phyloP scores from a whole-genome alignment of 129 eudicot genomes.

The Chrysanthemum lavandulifolium region DNA sequence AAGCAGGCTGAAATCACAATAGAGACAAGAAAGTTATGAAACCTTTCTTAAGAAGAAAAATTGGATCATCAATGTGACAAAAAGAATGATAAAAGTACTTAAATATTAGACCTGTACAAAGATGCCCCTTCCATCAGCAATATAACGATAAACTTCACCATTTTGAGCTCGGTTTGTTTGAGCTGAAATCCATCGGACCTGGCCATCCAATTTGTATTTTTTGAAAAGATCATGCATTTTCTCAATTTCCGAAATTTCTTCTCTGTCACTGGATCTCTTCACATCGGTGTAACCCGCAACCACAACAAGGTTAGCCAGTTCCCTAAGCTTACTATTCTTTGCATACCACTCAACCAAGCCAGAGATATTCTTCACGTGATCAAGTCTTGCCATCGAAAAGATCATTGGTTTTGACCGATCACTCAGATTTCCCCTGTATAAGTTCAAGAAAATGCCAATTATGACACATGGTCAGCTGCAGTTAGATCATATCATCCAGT shows the following conservation, averaged over 20 bases:
- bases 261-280: constrained; percentile 81
- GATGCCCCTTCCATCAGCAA: constrained; percentile 79
- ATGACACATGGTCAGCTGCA: neutral
- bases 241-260: constrained; percentile 87
- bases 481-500: too few relatives aligned
- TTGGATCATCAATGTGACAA: neutral
- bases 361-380: constrained; percentile 84
- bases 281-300: constrained; percentile 86
- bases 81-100: neutral
- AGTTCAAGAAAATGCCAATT: constrained; percentile 20
- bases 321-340: constrained; percentile 65
- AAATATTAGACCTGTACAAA: constrained; percentile 74
- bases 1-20: constrained; percentile 70
- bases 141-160: constrained; percentile 92
- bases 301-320: constrained; percentile 78
- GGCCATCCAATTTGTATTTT: constrained; percentile 70
- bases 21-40: neutral
- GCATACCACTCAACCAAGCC: constrained; percentile 92
- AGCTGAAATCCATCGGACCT: constrained; percentile 78
- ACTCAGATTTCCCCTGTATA: constrained; percentile 64
- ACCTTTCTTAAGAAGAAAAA: neutral
- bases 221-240: constrained; percentile 79
- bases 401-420: constrained; percentile 85
- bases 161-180: constrained; percentile 85
- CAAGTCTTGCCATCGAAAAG: constrained; percentile 99